phyloP scores from a whole-genome alignment of 2,329 filamentous ascomycete genomes.

The Neonectria ditissima region DNA sequence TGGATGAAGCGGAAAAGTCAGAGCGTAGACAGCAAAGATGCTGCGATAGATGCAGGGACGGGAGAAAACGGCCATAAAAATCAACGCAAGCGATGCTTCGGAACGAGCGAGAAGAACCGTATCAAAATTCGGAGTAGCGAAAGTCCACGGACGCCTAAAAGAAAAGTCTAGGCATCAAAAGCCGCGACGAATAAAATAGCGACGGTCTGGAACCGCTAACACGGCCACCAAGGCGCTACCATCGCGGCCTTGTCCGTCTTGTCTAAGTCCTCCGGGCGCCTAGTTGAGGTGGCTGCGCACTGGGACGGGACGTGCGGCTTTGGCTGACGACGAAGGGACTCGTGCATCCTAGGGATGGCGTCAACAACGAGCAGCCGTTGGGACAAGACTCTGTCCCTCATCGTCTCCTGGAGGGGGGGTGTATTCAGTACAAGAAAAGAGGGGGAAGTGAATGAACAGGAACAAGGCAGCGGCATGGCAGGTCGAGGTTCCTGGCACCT shows the following conservation, averaged over 20 bases:
- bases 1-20: conserved; percentile 9
- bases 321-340: conserved; percentile 9
- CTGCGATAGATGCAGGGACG: conserved; percentile 12
- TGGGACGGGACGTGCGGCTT: not conserved
- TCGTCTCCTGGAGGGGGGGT: not conserved
- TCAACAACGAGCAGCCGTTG: conserved; percentile 1
- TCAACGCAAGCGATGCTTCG: not conserved
- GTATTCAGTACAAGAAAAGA: not conserved
- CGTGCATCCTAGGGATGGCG: conserved; percentile 19
- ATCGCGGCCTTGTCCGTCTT: not conserved
- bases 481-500: not conserved
- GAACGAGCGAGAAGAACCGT: not conserved
- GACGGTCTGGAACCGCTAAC: not conserved
- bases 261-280: conserved; percentile 10
- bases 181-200: not conserved
- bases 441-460: not conserved
- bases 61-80: conserved; percentile 13
- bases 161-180: not conserved
- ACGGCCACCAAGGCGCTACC: not conserved
- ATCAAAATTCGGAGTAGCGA: conserved; percentile 1
- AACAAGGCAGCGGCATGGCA: not conserved
- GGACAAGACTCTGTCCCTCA: not conserved
- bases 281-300: conserved; percentile 7
- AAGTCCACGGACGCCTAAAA: not conserved
- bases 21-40: not conserved